Evolutionary conservation across 2,329 filamentous ascomycete species (phyloP), one percentile per base, ranked within the genome.

Genomic region (Diaporthe aspalathi): DNA sequence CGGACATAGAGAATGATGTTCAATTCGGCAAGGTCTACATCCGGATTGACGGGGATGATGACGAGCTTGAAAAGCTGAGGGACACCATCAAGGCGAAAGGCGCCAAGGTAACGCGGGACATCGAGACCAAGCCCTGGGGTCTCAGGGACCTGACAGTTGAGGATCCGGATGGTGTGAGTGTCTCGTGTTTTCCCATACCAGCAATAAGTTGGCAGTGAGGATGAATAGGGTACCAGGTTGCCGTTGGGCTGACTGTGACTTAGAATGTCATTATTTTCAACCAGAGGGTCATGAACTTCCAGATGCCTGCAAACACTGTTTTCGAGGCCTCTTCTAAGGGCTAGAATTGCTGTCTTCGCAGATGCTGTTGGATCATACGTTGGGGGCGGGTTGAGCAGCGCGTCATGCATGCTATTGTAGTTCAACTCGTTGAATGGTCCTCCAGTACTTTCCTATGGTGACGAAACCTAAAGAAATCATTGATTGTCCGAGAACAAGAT

Each of bases 21-120:
- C 67, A 68, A 7, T 68, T 50, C 8, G 67, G 67, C 53, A 68
- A 68, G 17, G 67, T 68, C 8, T 68, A 68, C 17, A 60, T 68
- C 24, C 67, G 67, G 27, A 22, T 68, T 5, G 67, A 60, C 2
- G 67, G 67, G 22, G 53, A 60, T 6, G 45, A 60, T 20, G 54
- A 52, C 29, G 67, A 68, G 67, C 54, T 68, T 8, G 53, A 68
- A 32, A 68, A 60, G 29, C 32, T 68, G 32, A 49, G 43, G 22
- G 67, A 68, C 14, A 60, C 17, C 0, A 22, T 68, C 32, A 52
- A 60, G 45, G 17, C 32, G 5, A 68, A 52, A 7, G 49, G 60
- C 32, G 67, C 53, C 12, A 29, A 43, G 0, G 16, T 68, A 4
- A 49, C 5, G 32, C 53, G 67, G 16, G 67, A 60, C 14, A 52